Conservation (phyloP, 805 yeast species). For the Sungouiozyma intestinalis region DNA sequence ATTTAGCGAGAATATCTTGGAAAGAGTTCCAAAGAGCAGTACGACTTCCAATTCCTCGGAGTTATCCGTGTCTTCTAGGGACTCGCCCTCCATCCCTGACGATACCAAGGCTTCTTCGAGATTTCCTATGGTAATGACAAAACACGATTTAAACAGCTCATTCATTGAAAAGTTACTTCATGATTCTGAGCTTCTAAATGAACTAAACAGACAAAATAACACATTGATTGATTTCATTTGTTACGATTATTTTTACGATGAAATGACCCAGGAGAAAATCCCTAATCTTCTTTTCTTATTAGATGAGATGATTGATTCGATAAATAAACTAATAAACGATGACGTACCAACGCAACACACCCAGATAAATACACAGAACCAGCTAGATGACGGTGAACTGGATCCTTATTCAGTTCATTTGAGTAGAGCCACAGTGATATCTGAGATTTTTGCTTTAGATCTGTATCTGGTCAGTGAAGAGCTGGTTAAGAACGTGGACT, state of each 20-base stretch:
- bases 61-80: neutral
- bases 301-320: constrained; percentile 6
- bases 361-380: neutral
- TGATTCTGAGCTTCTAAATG: constrained; percentile 33
- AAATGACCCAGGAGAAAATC: constrained; percentile 6
- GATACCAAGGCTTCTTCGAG: neutral
- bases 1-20: neutral
- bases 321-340: neutral
- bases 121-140: neutral
- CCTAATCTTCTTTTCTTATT: constrained; percentile 19
- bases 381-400: constrained; percentile 2
- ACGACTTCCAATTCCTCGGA: neutral
- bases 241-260: constrained; percentile 27
- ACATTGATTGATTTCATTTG: constrained; percentile 38
- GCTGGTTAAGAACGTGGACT: constrained; percentile 56
- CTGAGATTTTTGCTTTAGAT: constrained; percentile 82
- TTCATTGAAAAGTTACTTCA: constrained; percentile 32
- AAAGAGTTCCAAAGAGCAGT: neutral
- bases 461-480: constrained; percentile 88
- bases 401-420: constrained; percentile 3
- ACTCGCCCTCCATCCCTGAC: neutral
- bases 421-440: constrained; percentile 26
- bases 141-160: constrained; percentile 11
- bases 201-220: constrained; percentile 31
- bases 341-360: neutral